Evolutionary conservation across 495 filamentous ascomycete genomes (phyloP), one percentile per base, ranked within the genome.

Genomic region (Glonium stellatum): DNA sequence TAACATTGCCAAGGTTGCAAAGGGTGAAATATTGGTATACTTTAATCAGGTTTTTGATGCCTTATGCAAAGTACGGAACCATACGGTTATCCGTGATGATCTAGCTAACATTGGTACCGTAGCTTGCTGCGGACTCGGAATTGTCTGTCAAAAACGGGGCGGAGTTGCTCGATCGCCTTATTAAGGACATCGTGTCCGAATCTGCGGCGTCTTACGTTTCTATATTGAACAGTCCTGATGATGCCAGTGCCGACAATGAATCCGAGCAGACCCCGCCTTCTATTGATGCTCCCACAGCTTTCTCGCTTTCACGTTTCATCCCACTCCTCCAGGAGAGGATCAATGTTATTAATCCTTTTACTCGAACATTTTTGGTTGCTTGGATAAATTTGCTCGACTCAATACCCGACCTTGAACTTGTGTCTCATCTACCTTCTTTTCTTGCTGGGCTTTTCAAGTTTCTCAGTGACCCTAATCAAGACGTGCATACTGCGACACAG

Each of bases 21-120:
- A 99, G 72, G 95, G 95, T 47, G 95, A 99, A 71, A 93, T 96
- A 34, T 71, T 97, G 61, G 80, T 91, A 21, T 97, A 95, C 75
- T 99, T 97, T 76, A 97, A 99, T 71, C 86, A 97, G 54, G 92
- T 97, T 46, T 99, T 99, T 69, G 95, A 97, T 75, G 90, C 93
- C 11, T 72, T 99, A 44, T 93, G 91, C 75, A 99, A 96, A 83
- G 92, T 96, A 74, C 62, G 74, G 68, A 44, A 25, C 48, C 15
- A 22, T 8, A 27, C 4, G 3, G 48, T 9, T 34, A 47, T 52
- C 34, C 48, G 49, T 44, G 12, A 44, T 10, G 6, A 31, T 57
- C 13, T 46, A 27, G 19, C 56, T 59, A 9, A 56, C 41, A 35
- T 19, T 0, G 4, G 13, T 1, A n/a, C 4, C 34, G 10, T 65